phyloP scores from a whole-genome alignment of 148 eudicot genomes.

The Talinum fruticosum region DNA sequence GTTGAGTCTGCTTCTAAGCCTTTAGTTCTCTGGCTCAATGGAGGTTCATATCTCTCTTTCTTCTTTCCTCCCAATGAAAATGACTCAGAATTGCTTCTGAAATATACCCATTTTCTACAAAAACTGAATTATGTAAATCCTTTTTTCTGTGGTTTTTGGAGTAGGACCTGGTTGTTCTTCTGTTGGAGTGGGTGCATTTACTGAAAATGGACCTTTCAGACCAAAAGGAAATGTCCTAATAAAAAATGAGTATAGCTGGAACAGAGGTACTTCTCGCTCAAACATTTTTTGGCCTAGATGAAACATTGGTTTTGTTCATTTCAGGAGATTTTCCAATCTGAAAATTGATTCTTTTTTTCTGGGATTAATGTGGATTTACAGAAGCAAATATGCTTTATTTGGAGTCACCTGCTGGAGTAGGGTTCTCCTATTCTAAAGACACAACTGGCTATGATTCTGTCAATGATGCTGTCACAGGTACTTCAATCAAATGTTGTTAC shows the following conservation, averaged over 20 bases:
- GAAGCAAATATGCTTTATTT: slow-evolving; percentile 94
- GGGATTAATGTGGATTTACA: slow-evolving; percentile 33
- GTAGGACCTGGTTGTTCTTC: slow-evolving; percentile 99
- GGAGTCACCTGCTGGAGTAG: slow-evolving; percentile 96
- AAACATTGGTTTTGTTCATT: neutral
- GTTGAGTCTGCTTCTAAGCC: slow-evolving; percentile 73
- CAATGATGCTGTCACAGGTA: slow-evolving; percentile 80
- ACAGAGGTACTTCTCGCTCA: slow-evolving; percentile 46
- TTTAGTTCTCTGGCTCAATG: slow-evolving; percentile 93
- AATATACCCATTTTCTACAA: slow-evolving; percentile 11
- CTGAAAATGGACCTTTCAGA: slow-evolving; percentile 97
- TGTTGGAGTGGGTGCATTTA: slow-evolving; percentile 96
- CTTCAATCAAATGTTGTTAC: neutral
- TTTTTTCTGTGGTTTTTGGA: slow-evolving; percentile 4
- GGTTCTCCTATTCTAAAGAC: slow-evolving; percentile 77
- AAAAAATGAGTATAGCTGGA: slow-evolving; percentile 85
- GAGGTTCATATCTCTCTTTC: slow-evolving; percentile 40
- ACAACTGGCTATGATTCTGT: slow-evolving; percentile 54
- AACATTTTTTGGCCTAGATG: neutral
- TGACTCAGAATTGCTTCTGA: neutral
- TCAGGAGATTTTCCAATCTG: neutral
- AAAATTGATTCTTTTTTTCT: neutral
- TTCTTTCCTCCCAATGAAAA: neutral
- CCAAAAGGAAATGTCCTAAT: slow-evolving; percentile 67
- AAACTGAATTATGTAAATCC: neutral